Evolutionary conservation across 140 eudicot genomes (phyloP).

Genomic region (Oenanthe javanica): DNA sequence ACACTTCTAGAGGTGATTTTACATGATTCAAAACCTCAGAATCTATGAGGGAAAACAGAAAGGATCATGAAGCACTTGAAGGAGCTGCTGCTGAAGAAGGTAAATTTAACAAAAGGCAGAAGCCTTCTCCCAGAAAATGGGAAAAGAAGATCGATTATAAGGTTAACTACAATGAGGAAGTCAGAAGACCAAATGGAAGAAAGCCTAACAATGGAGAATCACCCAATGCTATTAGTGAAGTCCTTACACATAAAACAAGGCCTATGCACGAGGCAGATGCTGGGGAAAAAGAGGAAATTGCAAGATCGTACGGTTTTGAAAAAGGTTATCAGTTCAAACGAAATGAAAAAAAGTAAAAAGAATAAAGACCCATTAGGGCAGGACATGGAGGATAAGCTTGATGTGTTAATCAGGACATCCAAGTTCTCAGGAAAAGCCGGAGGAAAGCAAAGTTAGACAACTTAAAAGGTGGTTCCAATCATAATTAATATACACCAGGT

Average conservation of each 20-base stretch:
- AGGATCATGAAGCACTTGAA: conserved; percentile 19
- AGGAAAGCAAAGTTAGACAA: conserved; percentile 52
- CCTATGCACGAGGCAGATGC: conserved; percentile 10
- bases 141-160: conserved; percentile 10
- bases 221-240: conserved; percentile 4
- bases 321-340: conserved; percentile 18
- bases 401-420: conserved; percentile 56
- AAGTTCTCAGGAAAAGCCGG: conserved; percentile 52
- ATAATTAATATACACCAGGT: conserved; percentile 18
- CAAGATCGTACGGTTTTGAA: conserved; percentile 23
- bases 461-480: conserved; percentile 87
- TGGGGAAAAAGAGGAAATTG: conserved; percentile 29
- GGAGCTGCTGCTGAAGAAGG: conserved; percentile 21
- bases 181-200: conserved; percentile 10
- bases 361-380: conserved; percentile 71
- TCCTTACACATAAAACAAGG: conserved; percentile 8
- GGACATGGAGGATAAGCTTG: conserved; percentile 75
- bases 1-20: conserved; percentile 25
- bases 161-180: conserved; percentile 15
- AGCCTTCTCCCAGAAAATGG: conserved; percentile 1
- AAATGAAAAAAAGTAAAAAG: conserved; percentile 45
- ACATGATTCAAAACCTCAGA: conserved; percentile 11
- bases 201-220: conserved; percentile 4
- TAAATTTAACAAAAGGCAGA: conserved; percentile 30
- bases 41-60: conserved; percentile 10